These are phyloP conservation scores for Aeschynomene evenia DNA, from an alignment of 306 rosid genomes.

Conservation along the genomic window DNA sequence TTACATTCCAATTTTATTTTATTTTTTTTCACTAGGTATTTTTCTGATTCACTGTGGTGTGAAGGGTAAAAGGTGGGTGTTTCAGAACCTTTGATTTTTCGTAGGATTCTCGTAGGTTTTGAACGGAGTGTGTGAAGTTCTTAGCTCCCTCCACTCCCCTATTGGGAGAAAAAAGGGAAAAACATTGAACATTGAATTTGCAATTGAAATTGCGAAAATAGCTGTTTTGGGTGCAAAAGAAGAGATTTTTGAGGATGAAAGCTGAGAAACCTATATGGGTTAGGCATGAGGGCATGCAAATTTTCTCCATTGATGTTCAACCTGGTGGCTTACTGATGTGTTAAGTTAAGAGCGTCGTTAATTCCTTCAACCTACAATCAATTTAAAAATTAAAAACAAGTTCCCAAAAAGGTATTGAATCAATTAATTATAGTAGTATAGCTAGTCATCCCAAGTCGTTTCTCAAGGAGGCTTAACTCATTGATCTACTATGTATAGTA, in stretches of 20 bases:
- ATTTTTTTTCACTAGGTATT: neutral
- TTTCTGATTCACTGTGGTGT: slow-evolving; percentile 25
- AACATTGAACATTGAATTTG: slow-evolving; percentile 24
- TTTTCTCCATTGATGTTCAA: slow-evolving; percentile 97
- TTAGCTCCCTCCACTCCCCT: slow-evolving; percentile 15
- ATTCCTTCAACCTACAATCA: too few species aligned
- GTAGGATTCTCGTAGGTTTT: slow-evolving; percentile 28
- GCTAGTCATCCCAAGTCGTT: too few species aligned
- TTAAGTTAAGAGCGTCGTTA: too few species aligned
- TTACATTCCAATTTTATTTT: neutral
- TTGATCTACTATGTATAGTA: too few species aligned
- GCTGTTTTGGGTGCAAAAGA: slow-evolving; percentile 19
- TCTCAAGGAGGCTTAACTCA: too few species aligned
- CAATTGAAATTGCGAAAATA: slow-evolving; percentile 13
- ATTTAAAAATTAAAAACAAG: too few species aligned
- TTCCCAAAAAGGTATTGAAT: too few species aligned
- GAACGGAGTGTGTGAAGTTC: slow-evolving; percentile 25
- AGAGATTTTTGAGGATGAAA: slow-evolving; percentile 54
- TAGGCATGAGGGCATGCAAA: slow-evolving; percentile 96
- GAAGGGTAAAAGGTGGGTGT: neutral
- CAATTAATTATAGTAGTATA: too few species aligned
- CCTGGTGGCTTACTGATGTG: slow-evolving; percentile 87
- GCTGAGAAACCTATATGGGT: slow-evolving; percentile 96
- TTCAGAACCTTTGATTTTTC: slow-evolving; percentile 23
- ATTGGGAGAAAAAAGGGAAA: neutral